Evolutionary conservation across 2,329 filamentous ascomycete species (phyloP).

Genomic region (Knufia petricola): DNA sequence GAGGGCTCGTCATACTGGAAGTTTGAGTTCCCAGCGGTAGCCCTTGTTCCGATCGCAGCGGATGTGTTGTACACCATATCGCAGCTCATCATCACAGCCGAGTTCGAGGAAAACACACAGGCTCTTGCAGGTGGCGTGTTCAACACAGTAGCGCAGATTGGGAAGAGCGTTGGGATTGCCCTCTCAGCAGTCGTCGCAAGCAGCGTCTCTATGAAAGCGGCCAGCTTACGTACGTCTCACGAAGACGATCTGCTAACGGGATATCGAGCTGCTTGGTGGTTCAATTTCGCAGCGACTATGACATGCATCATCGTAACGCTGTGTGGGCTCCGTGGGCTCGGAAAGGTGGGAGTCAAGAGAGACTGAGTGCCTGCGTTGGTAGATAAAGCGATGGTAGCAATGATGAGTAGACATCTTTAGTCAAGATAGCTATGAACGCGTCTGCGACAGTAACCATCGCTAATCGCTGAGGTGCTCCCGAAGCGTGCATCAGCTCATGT

Average conservation of each 20-base stretch:
- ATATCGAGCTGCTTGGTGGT: slow-evolving; percentile 46
- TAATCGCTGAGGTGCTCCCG: no score
- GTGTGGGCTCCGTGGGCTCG: slow-evolving; percentile 38
- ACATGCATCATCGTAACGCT: slow-evolving; percentile 26
- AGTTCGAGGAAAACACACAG: slow-evolving; percentile 47
- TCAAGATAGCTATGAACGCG: no score
- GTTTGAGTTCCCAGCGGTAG: slow-evolving; percentile 34
- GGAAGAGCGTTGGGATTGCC: slow-evolving; percentile 45
- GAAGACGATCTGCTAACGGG: slow-evolving; percentile 36
- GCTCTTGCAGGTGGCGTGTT: slow-evolving; percentile 54
- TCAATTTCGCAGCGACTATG: slow-evolving; percentile 38
- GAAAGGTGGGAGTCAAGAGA: slow-evolving; percentile 42
- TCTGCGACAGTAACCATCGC: no score
- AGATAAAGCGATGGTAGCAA: no score
- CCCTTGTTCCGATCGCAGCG: slow-evolving; percentile 22
- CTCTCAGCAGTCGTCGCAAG: slow-evolving; percentile 40
- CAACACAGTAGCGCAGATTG: slow-evolving; percentile 50
- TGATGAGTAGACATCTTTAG: no score
- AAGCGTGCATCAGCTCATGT: no score
- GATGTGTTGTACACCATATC: slow-evolving; percentile 46
- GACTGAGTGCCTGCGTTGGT: slow-evolving; percentile 3
- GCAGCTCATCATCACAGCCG: slow-evolving; percentile 43
- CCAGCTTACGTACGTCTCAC: not conserved
- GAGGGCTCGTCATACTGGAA: slow-evolving; percentile 42
- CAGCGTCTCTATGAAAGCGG: slow-evolving; percentile 30